Base-by-base conservation (phyloP, 2,329 filamentous ascomycete genomes). In the Alternaria sp. region DNA sequence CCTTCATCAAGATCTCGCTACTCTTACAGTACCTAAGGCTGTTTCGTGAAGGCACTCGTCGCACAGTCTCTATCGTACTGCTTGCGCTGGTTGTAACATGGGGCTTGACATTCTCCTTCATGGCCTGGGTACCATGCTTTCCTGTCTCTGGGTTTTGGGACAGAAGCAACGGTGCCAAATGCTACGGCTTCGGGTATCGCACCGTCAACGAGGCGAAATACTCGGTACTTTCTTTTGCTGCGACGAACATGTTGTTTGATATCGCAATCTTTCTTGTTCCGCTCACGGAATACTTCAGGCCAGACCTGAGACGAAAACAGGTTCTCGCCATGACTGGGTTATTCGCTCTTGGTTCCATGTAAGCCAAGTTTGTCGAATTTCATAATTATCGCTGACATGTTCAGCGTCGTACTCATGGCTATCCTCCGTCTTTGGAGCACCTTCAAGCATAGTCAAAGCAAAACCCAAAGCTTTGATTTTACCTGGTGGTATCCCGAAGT, bases 1-100 rank as follows among this genome's bases (percentile, higher is more conserved):
- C 64, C 8, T 54, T 73, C 28, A 72, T 78, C 57, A 79, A 79
- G 51, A 36, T 78, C 20, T 76, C 76, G 2, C 62, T 79, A 11
- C 68, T 79, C 2, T 61, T 71, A 28, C 76, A 78, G 48, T 79
- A 78, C 49, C 63, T 77, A 9, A 65, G 75, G 24, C 43, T 78
- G 1, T 78, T 77, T 57, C 64, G 54, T 4, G 51, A 65, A n/a
- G 70, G 69, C 2, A 38, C 32, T 2, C 62, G 66, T 16, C 71
- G 69, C 26, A 64, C 32, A 8, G 36, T 68, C 16, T 68, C 62
- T 34, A 44, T 65, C 9, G 46, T 61, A 2, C 49, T 75, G 0
- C 41, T 74, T 11, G 56, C 39, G 2, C 0, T 72, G 3, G 66
- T 75, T 22, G 41, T 53, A 7, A 11, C 61, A 12, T 79, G 74